phyloP scores from a whole-genome alignment of 345 rosid genomes.

The Schrenkiella parvula region DNA sequence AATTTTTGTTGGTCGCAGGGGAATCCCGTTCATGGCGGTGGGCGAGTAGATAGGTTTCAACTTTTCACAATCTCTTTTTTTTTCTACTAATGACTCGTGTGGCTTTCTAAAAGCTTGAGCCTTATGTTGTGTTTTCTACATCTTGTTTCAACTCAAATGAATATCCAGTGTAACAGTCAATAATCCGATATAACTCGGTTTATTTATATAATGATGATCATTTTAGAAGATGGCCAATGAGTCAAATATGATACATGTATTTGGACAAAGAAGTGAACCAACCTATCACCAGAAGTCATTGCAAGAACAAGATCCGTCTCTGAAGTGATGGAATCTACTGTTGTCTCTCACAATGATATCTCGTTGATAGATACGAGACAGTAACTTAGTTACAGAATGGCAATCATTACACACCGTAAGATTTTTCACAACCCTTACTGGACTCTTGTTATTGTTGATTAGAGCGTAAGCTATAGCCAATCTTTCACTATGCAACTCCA shows the following conservation, averaged over 20 bases:
- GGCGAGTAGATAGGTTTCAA: slow-evolving; percentile 38
- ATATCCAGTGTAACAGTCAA: neutral
- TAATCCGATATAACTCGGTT: neutral
- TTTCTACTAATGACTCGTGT: neutral
- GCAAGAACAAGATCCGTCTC: slow-evolving; percentile 47
- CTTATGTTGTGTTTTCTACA: slow-evolving; percentile 6
- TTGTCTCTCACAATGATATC: slow-evolving; percentile 60
- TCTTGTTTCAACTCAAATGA: neutral
- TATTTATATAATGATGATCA: neutral
- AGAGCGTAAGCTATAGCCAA: slow-evolving; percentile 57
- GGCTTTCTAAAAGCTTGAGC: slow-evolving; percentile 9
- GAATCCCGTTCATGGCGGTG: slow-evolving; percentile 51
- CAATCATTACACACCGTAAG: slow-evolving; percentile 53
- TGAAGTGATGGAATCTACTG: slow-evolving; percentile 54
- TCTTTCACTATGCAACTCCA: slow-evolving; percentile 54
- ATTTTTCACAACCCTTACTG: slow-evolving; percentile 49
- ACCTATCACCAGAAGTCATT: slow-evolving; percentile 47
- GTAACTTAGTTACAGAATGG: slow-evolving; percentile 45
- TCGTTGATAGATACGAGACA: slow-evolving; percentile 39
- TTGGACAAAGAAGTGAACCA: neutral
- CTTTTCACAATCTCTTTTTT: neutral
- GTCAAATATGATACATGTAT: neutral
- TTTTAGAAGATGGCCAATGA: slow-evolving; percentile 18
- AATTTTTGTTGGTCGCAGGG: slow-evolving; percentile 44
- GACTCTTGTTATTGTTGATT: slow-evolving; percentile 29